Evolutionary conservation across 192 early-diverging fungal species (phyloP), one percentile per base, ranked within the genome.

Genomic region (Lobosporangium transversale): DNA sequence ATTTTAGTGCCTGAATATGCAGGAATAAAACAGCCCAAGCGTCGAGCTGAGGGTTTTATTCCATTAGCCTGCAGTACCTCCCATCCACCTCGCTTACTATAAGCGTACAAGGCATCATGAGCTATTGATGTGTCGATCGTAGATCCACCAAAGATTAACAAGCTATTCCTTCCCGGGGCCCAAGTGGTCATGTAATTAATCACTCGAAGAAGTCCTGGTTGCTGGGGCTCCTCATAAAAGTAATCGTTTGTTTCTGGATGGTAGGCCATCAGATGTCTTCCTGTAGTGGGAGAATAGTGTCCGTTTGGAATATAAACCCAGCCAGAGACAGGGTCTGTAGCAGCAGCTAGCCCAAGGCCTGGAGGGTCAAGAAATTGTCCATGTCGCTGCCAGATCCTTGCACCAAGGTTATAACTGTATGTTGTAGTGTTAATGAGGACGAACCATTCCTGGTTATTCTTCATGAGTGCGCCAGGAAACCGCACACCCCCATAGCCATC

Each of bases 1-100:
- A 68, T 58, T 49, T 53, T 58, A 12, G 57, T 35, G 0, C 66
- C 66, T 21, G 30, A 30, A 24, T 68, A 68, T 3, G 66, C 66
- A 4, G 45, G 48, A 8, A 60, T 50, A 37, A 68, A 24, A 27
- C 66, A 68, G 18, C 49, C 51, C 21, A 32, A 15, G 18, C 24
- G 36, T 29, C 65, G 17, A 12, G 65, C 54, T 9, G 54, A 18
- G 12, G 65, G 65, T 15, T 40, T 47, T 7, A 7, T 14, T 24
- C 44, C 65, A 14, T 40, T 40, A 7, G 14, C 7, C 7, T 40
- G 8, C 8, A 40, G 54, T 45, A 12, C n/a, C 2, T 5, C 24
- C 47, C 1, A 29, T 18, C 2, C 56, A 21, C 18, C 18, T 21
- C 1, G 23, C 36, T n/a, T 37, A 58, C 11, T 27, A 32, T 9